phyloP scores from a whole-genome alignment of 192 early-diverging fungal species.

The Mortierella alpina region DNA sequence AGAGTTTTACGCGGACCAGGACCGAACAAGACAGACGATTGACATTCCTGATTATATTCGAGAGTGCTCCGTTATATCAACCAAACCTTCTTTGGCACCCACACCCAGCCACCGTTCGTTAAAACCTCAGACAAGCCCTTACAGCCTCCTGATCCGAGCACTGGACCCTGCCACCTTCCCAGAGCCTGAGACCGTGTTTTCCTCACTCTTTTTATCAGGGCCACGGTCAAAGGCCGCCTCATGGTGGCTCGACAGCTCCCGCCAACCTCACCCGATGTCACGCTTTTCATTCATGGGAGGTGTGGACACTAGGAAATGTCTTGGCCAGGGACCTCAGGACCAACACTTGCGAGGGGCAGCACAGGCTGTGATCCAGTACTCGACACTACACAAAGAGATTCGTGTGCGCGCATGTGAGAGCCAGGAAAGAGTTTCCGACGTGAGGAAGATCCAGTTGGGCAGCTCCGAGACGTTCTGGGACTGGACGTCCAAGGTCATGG shows the following conservation, averaged over 20 bases:
- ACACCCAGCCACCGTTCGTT: background rate
- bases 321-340: background rate
- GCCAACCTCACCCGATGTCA: constrained; percentile 55
- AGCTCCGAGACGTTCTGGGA: constrained; percentile 69
- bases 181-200: constrained; percentile 56
- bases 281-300: constrained; percentile 78
- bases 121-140: constrained; percentile 28
- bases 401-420: constrained; percentile 12
- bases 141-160: constrained; percentile 26
- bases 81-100: background rate
- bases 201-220: constrained; percentile 36
- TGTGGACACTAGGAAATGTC: constrained; percentile 20
- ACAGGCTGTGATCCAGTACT: constrained; percentile 47
- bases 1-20: constrained; percentile 47
- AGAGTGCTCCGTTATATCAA: constrained; percentile 23
- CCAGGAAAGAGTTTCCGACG: constrained; percentile 1
- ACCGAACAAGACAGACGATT: background rate
- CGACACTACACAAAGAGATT: constrained; percentile 43
- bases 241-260: constrained; percentile 78
- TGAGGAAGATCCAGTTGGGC: constrained; percentile 32
- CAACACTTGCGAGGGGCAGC: constrained; percentile 2
- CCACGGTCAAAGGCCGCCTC: constrained; percentile 44
- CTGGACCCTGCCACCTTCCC: constrained; percentile 42
- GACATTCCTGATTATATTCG: constrained; percentile 37
- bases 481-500: constrained; percentile 65